Base-by-base conservation (phyloP, 441 rosid species). In the Pelargonium australe region DNA sequence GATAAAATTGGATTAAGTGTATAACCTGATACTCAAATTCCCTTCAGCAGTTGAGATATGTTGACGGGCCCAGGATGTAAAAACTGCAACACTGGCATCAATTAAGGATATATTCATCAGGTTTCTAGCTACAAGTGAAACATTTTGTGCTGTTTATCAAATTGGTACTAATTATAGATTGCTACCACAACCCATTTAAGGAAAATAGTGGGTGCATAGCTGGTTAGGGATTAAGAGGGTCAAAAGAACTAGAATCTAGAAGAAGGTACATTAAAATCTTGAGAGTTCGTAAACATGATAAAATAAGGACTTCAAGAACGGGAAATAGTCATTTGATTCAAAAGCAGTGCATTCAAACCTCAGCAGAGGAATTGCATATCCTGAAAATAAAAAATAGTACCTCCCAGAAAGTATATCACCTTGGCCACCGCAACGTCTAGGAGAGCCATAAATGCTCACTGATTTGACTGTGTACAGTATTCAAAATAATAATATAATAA, bases 321-420 rank as follows among this genome's bases (percentile, higher is more conserved):
- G 28, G 25, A 55, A 51, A 37, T 14, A 10, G 17, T 40, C 71
- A 37, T 28, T 10, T 19, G 31, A 2, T 14, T 63, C 7, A n/a
- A 28, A 60, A 65, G 47, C 58, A 16, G 1, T 55, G 7, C 37
- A 40, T 28, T 1, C 4, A 19, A 66, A 57, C 14, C 1, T 20
- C 3, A 47, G n/a, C 57, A 4, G 13, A 62, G 37, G 37, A 31
- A 31, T 31, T 31, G 5, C 37, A 31, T 31, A 3, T 31, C 53
- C n/a, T 14, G 60, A 5, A 69, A 44, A 20, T 17, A 20, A 53
- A 57, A 43, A 49, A 20, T 65, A 70, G 81, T 76, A 94, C 99
- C 96, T 81, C 79, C 97, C 99, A 28, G 99, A 90, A 64, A 91
- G 99, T 72, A 94, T 89, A 75, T 94, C 97, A 13, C 96, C 99